Conservation (phyloP, 495 filamentous ascomycete genomes). For the Aspergillus taichungensis region DNA sequence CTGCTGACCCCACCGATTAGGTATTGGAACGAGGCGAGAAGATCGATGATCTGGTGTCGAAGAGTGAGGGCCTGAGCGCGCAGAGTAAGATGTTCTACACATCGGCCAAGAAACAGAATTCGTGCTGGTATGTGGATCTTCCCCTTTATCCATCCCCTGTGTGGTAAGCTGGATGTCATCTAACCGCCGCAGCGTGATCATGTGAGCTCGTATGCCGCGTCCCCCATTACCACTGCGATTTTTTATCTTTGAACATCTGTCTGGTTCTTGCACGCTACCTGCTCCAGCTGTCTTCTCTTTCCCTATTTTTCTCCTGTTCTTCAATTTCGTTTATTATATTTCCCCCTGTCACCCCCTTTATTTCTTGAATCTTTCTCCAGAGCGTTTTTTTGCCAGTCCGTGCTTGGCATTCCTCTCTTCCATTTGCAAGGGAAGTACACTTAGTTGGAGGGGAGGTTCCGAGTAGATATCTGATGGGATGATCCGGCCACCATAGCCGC, state of each 20-base stretch:
- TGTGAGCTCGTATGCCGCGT: no score
- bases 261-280: no score
- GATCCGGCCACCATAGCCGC: neutral
- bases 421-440: neutral
- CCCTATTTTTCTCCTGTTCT: neutral
- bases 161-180: no score
- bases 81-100: conserved; percentile 97
- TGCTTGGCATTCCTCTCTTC: neutral
- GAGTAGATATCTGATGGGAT: neutral
- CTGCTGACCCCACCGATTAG: conserved; percentile 9
- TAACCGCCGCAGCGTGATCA: no score
- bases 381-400: neutral
- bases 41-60: conserved; percentile 80
- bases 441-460: neutral
- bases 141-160: no score
- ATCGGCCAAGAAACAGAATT: conserved; percentile 20
- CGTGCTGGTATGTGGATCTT: conserved; percentile 5
- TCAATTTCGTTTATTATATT: neutral
- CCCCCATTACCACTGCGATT: no score
- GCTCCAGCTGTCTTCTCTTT: no score
- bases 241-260: no score
- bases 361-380: neutral
- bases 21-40: conserved; percentile 81
- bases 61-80: conserved; percentile 76
- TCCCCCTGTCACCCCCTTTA: neutral